These are phyloP conservation scores for Neurospora sp. DNA, from an alignment of 495 filamentous ascomycete species.

Conservation along the genomic window DNA sequence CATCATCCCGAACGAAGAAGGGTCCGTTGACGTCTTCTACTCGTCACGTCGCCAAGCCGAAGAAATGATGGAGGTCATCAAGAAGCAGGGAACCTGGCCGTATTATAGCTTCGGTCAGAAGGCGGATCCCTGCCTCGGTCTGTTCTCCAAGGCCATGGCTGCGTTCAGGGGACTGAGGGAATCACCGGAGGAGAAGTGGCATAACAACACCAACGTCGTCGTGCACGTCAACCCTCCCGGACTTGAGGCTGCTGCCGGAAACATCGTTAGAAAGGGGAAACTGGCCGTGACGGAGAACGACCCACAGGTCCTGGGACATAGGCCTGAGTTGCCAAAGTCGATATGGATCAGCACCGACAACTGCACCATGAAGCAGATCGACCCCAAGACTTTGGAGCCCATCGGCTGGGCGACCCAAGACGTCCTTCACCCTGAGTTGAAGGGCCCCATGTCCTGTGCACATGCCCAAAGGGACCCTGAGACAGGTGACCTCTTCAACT, in stretches of 20 bases:
- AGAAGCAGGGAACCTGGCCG: slow-evolving; percentile 37
- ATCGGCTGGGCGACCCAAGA: slow-evolving; percentile 48
- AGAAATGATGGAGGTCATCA: slow-evolving; percentile 42
- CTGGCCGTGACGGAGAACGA: not conserved
- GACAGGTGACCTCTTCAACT: slow-evolving; percentile 72
- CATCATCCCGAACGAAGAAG: slow-evolving; percentile 33
- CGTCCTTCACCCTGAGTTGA: slow-evolving; percentile 53
- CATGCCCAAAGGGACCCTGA: slow-evolving; percentile 61
- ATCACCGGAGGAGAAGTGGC: slow-evolving; percentile 3
- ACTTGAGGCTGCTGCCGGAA: slow-evolving; percentile 36
- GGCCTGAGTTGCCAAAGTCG: slow-evolving; percentile 26
- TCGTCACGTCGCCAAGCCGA: slow-evolving; percentile 60
- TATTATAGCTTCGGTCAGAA: slow-evolving; percentile 52
- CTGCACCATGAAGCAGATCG: slow-evolving; percentile 44
- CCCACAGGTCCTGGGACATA: slow-evolving; percentile 3
- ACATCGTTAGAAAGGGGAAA: slow-evolving; percentile 1
- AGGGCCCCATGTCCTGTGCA: slow-evolving; percentile 51
- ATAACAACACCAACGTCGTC: slow-evolving; percentile 49
- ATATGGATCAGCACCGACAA: slow-evolving; percentile 55
- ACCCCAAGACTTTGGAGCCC: slow-evolving; percentile 63
- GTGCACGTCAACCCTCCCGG: slow-evolving; percentile 42
- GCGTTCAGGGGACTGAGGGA: slow-evolving; percentile 25
- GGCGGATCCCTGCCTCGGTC: slow-evolving; percentile 55
- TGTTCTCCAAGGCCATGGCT: slow-evolving; percentile 58
- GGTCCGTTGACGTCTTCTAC: slow-evolving; percentile 45